phyloP scores from a whole-genome alignment of 352 stramenopile species.

The Globisporangium takayamanum region DNA sequence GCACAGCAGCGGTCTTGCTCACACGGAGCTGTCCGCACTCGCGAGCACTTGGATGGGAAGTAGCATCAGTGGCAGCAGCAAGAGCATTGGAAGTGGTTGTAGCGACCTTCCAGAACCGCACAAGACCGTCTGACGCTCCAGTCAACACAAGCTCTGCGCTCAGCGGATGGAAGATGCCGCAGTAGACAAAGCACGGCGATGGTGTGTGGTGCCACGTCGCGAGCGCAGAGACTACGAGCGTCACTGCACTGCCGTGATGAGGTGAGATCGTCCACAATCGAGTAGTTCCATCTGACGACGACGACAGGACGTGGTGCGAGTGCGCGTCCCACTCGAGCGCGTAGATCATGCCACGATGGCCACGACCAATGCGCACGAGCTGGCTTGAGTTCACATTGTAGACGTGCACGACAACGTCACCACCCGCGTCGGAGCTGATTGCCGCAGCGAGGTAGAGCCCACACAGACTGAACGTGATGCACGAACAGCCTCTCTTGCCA shows the following conservation, averaged over 20 bases:
- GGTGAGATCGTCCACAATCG: constrained; percentile 29
- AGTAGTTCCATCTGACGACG: constrained; percentile 54
- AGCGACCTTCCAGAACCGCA: constrained; percentile 34
- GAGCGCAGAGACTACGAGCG: not conserved
- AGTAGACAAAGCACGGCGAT: constrained; percentile 56
- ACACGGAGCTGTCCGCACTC: constrained; percentile 9
- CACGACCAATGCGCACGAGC: constrained; percentile 27
- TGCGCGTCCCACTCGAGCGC: constrained; percentile 39
- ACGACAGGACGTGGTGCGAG: constrained; percentile 30
- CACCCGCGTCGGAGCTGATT: constrained; percentile 23
- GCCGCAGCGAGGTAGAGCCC: constrained; percentile 46
- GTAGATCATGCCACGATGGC: constrained; percentile 55
- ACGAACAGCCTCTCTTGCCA: constrained; percentile 49
- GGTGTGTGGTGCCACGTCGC: constrained; percentile 50
- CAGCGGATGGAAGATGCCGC: constrained; percentile 38
- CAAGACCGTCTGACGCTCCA: constrained; percentile 42
- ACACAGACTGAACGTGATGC: constrained; percentile 53
- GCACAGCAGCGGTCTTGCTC: constrained; percentile 27
- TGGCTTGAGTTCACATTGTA: constrained; percentile 37
- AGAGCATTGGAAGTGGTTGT: not conserved
- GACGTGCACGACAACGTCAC: constrained; percentile 37
- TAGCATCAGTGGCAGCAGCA: too few species aligned
- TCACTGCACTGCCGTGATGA: not conserved
- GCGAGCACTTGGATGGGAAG: not conserved
- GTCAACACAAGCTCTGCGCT: constrained; percentile 29